Evolutionary conservation across 257 asterid species (phyloP).

Genomic region (Solanum bulbocastanum): DNA sequence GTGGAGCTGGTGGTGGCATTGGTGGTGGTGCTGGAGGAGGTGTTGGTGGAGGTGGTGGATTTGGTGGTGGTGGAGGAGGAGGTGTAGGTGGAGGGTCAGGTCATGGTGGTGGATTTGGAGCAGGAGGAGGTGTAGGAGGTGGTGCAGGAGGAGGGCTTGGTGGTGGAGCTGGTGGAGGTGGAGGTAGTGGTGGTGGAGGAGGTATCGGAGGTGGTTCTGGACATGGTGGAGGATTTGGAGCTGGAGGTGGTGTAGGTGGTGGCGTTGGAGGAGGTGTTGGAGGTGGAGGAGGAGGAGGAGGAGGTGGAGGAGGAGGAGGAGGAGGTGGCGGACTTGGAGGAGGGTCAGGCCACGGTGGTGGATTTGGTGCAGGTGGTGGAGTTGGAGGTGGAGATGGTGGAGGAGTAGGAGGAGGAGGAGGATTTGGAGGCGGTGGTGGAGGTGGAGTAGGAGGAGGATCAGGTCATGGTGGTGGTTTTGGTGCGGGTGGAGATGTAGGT

Average conservation of each 20-base stretch:
- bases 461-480: constrained; percentile 13
- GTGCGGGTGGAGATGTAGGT: constrained; percentile 12
- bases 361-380: constrained; percentile 18
- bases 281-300: constrained; percentile 3
- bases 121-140: background rate
- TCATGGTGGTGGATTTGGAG: background rate
- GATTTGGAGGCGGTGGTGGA: constrained; percentile 13
- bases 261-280: constrained; percentile 20
- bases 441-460: constrained; percentile 15
- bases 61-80: constrained; percentile 5
- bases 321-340: constrained; percentile 21
- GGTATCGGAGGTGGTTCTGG: constrained; percentile 7
- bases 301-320: constrained; percentile 7
- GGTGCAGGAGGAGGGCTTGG: constrained; percentile 1
- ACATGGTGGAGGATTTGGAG: constrained; percentile 7
- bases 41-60: constrained; percentile 3
- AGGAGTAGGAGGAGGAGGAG: constrained; percentile 16
- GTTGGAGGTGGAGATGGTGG: constrained; percentile 20
- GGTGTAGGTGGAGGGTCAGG: constrained; percentile 5
- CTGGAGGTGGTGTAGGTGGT: constrained; percentile 13
- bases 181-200: constrained; percentile 6
- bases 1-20: background rate
- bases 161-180: constrained; percentile 2
- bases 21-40: constrained; percentile 4
- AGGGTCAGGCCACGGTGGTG: constrained; percentile 21